Evolutionary conservation across 2,329 filamentous ascomycete species (phyloP), one percentile per base, ranked within the genome.

Genomic region (Xenoacremonium recifei): DNA sequence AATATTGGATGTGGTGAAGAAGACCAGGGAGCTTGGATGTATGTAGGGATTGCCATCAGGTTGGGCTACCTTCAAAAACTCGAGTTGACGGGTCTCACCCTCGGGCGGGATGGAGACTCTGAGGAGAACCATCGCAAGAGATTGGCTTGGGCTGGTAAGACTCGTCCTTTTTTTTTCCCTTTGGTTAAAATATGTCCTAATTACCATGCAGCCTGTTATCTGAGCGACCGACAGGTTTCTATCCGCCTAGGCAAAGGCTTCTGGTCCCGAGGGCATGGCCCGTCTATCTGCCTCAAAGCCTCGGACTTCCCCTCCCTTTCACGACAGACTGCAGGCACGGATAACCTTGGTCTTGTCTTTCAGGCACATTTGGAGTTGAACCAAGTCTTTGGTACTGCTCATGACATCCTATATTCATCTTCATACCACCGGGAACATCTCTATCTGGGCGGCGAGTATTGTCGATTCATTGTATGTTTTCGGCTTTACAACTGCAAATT

Each of bases 11-110:
- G 84, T 41, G 85, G 85, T 6, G 84, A 88, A 59, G 85, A 88
- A 57, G 84, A 89, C 53, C 76, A 85, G 33, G 83, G 85, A 21
- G 83, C 84, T 0, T 89, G 85, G 85, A 88, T 88, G 84, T 81
- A 87, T 53, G 82, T 87, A 5, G 85, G 85, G 2, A 75, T 84
- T 16, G 85, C 85, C 3, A 65, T 89, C 6, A 75, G 85, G 6
- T 77, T 86, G 3, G 84, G 79, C 1, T 88, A 88, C 58, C 85
- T 85, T 37, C 76, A 87, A 13, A 80, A 80, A 2, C 69, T 89
- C n/a, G 85, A 89, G 57, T 74, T 81, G 45, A 86, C 84, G 15
- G 81, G 82, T 0, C 82, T 88, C 51, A 72, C 79, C 32, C 76
- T 79, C 21, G 77, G 82, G 27, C 71, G 76, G 32, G 75, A 77